Evolutionary conservation across 2,329 filamentous ascomycete species (phyloP), one percentile per base, ranked within the genome.

Genomic region (Alternaria sp.): DNA sequence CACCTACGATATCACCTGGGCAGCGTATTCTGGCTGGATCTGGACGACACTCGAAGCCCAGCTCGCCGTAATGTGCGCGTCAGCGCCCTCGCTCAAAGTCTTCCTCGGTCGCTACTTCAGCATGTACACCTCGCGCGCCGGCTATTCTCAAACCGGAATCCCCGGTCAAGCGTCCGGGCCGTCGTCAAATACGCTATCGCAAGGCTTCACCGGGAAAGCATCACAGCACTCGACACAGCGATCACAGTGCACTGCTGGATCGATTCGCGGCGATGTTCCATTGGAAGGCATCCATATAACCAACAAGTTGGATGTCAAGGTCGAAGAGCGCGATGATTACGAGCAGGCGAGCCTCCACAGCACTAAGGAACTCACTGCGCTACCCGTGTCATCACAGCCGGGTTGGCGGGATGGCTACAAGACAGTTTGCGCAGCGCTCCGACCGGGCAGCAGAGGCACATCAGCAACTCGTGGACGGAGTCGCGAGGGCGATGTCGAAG

Each of bases 21-120:
- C 71, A 32, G 77, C 79, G 13, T 78, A 76, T 55, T 73, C 79
- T 32, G 77, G 77, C 15, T 82, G 78, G 74, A 68, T 80, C 5
- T 81, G 80, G 78, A 82, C 81, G 5, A 75, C 77, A 8, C 65
- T 82, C 2, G 81, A 83, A 67, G 76, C 80, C 5, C 74, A 80
- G 45, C 70, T 84, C 2, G 81, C 74, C 13, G 76, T 83, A 12
- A 78, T 83, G 43, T 83, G 81, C 59, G 79, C 81, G 4, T 80
- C 77, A 1, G 80, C 79, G 0, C 82, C 82, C 1, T 80, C 82
- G 1, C 72, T 84, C 23, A 81, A 83, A 28, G 75, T 81, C 17
- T 80, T 83, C 66, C 81, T 83, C 74, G 72, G 74, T n/a, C 77
- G 74, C 17, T 83, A 82, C 68, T 74, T 82, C 54, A 72, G 67